A percentile compares a stretch with the other conserved stretches of the same genome.
Conservation (phyloP, 2,329 filamentous ascomycete genomes). For the Fusarium goolgardi region DNA sequence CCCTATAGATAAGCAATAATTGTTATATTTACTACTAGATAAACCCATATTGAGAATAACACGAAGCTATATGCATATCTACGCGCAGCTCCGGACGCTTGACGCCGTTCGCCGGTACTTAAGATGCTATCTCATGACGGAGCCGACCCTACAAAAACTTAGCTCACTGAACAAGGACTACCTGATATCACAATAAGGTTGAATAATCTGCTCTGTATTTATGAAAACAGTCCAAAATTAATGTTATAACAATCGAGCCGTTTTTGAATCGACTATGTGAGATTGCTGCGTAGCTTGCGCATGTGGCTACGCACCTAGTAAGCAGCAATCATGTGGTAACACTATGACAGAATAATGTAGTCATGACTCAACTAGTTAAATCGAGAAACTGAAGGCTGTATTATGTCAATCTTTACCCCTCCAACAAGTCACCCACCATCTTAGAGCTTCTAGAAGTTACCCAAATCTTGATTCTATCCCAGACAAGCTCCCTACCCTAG, state of each 20-base stretch:
- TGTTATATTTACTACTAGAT: not conserved
- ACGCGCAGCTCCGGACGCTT: conserved; percentile 25
- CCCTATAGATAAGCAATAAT: conserved; percentile 6
- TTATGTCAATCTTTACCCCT: conserved; percentile 39
- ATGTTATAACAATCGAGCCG: not conserved
- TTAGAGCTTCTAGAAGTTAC: conserved; percentile 46
- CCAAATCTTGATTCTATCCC: conserved; percentile 31
- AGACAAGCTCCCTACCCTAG: conserved; percentile 8
- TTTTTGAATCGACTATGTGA: not conserved
- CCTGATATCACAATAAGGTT: not conserved
- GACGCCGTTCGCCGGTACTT: conserved; percentile 26
- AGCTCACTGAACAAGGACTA: not conserved
- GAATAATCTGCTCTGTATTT: not conserved
- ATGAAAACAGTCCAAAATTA: not conserved
- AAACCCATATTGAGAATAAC: not conserved
- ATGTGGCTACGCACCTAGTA: conserved; percentile 9
- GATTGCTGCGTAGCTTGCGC: not conserved
- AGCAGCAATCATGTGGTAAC: conserved; percentile 11
- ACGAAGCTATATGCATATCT: not conserved
- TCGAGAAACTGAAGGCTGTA: not conserved
- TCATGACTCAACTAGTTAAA: not conserved
- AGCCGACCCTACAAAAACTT: conserved; percentile 9
- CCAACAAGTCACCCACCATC: conserved; percentile 36
- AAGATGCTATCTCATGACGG: conserved; percentile 13
- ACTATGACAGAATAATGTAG: conserved; percentile 21